Percentiles rank a stretch among this genome's conserved stretches.
These are phyloP conservation scores for Pseudomicrostroma phylloplanum DNA, from an alignment of 1,284 basidiomycete species.

Conservation along the genomic window DNA sequence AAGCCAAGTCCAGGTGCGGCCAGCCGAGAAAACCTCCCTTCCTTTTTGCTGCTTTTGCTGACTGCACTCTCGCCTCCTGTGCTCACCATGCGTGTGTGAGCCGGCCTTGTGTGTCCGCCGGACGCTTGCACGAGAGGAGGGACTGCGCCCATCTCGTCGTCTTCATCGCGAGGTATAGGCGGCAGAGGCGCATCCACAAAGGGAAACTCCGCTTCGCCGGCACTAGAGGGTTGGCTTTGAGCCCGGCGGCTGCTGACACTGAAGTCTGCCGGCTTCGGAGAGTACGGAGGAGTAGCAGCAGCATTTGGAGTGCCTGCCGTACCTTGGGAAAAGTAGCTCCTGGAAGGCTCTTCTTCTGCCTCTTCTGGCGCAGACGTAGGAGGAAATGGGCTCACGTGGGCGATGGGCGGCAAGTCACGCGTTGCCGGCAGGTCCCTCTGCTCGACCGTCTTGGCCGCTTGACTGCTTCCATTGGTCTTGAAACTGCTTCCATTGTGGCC, in stretches of 20 bases:
- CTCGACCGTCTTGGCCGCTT: conserved; percentile 2
- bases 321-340: conserved; percentile 5
- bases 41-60: neutral
- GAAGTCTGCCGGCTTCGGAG: no score
- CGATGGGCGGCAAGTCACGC: conserved; percentile 27
- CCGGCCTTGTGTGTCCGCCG: neutral
- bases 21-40: neutral
- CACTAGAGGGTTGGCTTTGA: conserved; percentile 17
- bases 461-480: neutral
- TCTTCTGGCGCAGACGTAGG: conserved; percentile 14
- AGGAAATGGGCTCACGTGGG: conserved; percentile 30
- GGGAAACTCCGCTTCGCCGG: conserved; percentile 23
- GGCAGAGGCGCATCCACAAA: conserved; percentile 14
- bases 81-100: neutral
- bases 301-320: no score
- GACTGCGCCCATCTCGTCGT: conserved; percentile 10
- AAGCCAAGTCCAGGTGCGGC: conserved; percentile 4
- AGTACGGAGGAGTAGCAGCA: no score
- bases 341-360: conserved; percentile 22
- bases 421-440: conserved; percentile 22
- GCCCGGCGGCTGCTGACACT: conserved; percentile 4
- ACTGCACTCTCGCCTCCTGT: neutral
- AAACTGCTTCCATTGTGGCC: no score
- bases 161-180: conserved; percentile 8
- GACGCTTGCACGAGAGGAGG: neutral